Conservation (phyloP, 2,329 filamentous ascomycete species). For the Fusarium bulbicola region DNA sequence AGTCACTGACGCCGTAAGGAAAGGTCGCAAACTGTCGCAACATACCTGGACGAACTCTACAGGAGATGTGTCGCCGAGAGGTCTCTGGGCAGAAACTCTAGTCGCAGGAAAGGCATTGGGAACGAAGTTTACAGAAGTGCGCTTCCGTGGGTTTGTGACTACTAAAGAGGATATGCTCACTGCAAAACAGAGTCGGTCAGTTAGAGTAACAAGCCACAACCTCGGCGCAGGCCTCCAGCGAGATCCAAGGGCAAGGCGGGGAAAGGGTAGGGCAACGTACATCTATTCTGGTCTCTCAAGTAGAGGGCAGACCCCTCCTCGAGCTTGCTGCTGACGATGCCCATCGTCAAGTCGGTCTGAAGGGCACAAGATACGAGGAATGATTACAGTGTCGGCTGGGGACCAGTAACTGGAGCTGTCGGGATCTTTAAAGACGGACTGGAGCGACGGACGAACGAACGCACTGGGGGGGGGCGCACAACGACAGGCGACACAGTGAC, state of each 20-base stretch:
- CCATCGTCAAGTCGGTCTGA: constrained; percentile 70
- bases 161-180: constrained; percentile 87
- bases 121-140: constrained; percentile 77
- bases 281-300: constrained; percentile 89
- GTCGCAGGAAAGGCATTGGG: constrained; percentile 91
- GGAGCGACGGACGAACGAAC: constrained; percentile 27
- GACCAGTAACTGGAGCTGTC: constrained; percentile 37
- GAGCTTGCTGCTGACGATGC: constrained; percentile 87
- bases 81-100: constrained; percentile 76
- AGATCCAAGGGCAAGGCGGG: constrained; percentile 16
- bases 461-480: constrained; percentile 34
- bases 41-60: constrained; percentile 93
- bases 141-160: constrained; percentile 82
- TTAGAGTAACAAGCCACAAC: constrained; percentile 30
- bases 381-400: constrained; percentile 28
- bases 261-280: constrained; percentile 63
- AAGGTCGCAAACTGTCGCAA: constrained; percentile 39
- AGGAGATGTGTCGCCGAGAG: constrained; percentile 75
- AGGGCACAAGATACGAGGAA: constrained; percentile 29
- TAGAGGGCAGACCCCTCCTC: constrained; percentile 85
- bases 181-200: constrained; percentile 51
- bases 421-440: constrained; percentile 41
- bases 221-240: constrained; percentile 14
- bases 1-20: constrained; percentile 27
- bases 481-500: constrained; percentile 40